These are phyloP conservation scores for Ustilago cynodontis DNA, from an alignment of 1,284 basidiomycete genomes.

Conservation along the genomic window DNA sequence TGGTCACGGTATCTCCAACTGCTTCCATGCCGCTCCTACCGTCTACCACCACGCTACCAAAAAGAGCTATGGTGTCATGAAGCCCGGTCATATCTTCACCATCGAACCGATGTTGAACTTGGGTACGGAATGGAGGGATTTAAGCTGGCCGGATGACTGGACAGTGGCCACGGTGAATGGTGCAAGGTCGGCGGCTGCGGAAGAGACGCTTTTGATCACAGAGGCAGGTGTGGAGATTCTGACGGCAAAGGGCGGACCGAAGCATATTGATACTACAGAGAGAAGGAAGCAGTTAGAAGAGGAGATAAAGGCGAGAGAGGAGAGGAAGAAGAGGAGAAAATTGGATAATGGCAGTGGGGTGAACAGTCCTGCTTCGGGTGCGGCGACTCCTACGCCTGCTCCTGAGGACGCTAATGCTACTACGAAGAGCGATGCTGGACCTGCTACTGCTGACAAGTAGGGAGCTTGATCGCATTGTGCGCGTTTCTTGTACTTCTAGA, in stretches of 20 bases:
- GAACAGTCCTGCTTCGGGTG: constrained; percentile 26
- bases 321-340: constrained; percentile 48
- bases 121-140: constrained; percentile 58
- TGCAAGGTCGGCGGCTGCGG: constrained; percentile 63
- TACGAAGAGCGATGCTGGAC: constrained; percentile 26
- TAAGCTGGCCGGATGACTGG: constrained; percentile 70
- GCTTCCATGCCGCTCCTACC: constrained; percentile 87
- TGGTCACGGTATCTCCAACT: constrained; percentile 87
- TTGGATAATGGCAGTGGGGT: constrained; percentile 28
- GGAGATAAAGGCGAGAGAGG: constrained; percentile 41
- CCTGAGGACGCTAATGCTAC: constrained; percentile 41
- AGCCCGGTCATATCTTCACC: constrained; percentile 65
- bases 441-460: constrained; percentile 13
- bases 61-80: constrained; percentile 68
- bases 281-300: constrained; percentile 44
- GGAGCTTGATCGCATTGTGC: not conserved
- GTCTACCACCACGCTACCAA: constrained; percentile 77
- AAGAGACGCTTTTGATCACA: constrained; percentile 68
- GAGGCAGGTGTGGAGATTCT: constrained; percentile 68
- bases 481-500: constrained; percentile 17
- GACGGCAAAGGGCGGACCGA: constrained; percentile 64
- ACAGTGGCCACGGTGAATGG: constrained; percentile 66
- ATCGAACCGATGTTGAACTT: constrained; percentile 70
- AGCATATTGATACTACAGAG: constrained; percentile 63
- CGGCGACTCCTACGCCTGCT: constrained; percentile 38